Percentiles rank a stretch among this genome's conserved stretches.
phyloP scores from a whole-genome alignment of 2,329 filamentous ascomycete species.

The Lachnellula suecica region DNA sequence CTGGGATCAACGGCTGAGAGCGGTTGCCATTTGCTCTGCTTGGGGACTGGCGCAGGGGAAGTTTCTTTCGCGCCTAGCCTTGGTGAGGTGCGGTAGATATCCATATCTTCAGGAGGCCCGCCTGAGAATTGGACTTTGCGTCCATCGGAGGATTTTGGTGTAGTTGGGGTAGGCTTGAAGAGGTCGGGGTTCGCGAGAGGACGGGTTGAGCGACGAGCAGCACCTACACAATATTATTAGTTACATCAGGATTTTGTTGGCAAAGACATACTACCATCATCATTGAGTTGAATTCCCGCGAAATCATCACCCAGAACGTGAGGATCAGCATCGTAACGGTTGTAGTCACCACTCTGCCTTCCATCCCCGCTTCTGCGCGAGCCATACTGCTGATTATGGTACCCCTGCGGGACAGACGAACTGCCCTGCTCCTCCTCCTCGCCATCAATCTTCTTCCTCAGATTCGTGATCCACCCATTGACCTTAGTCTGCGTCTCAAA shows the following conservation, averaged over 20 bases:
- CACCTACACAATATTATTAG: constrained; percentile 42
- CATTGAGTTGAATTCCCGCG: constrained; percentile 63
- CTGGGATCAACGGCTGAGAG: constrained; percentile 81
- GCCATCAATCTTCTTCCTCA: constrained; percentile 93
- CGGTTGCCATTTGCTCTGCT: constrained; percentile 96
- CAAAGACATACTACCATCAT: constrained; percentile 59
- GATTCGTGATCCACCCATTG: constrained; percentile 85
- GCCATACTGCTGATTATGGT: constrained; percentile 36
- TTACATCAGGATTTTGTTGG: background rate
- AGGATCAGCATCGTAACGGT: constrained; percentile 92
- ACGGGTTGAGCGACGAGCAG: constrained; percentile 57
- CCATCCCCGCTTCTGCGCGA: constrained; percentile 60
- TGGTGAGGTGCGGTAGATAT: constrained; percentile 69
- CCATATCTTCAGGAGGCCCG: constrained; percentile 70
- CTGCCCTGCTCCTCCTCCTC: constrained; percentile 59
- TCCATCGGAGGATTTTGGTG: constrained; percentile 42
- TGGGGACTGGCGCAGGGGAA: constrained; percentile 48
- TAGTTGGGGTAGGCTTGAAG: constrained; percentile 65
- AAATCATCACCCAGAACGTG: constrained; percentile 90
- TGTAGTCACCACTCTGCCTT: constrained; percentile 80
- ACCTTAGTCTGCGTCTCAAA: constrained; percentile 90
- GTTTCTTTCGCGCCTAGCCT: constrained; percentile 52
- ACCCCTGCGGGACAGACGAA: constrained; percentile 24
- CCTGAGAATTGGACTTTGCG: constrained; percentile 56
- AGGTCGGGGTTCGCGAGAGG: constrained; percentile 75